Evolutionary conservation across 2,329 filamentous ascomycete genomes (phyloP), one percentile per base, ranked within the genome.

Genomic region (Colletotrichum brevisporum): DNA sequence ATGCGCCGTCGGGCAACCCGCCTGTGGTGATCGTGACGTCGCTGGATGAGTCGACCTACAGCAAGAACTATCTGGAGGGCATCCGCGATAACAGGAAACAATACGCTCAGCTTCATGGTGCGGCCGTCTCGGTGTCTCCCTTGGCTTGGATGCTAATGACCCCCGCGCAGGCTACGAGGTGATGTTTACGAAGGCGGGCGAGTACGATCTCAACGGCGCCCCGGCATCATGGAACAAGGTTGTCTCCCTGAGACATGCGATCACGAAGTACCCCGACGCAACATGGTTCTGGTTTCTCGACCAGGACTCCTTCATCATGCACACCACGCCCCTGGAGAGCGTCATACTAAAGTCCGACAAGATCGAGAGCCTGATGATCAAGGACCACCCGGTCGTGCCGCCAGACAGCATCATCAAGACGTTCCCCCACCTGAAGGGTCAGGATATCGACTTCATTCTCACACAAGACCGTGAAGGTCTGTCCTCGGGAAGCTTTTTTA

Each of bases 321-420:
- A 96, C 78, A 91, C 93, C 6, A 82, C 85, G 41, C 87, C 89
- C 15, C 82, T 98, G 41, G 90, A 94, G 72, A 85, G 89, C 2
- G 88, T 94, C 74, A 81, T 99, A 47, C 89, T 97, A 79, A 84
- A 89, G 12, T 82, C 90, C 12, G 83, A 84, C 60, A 88, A 85
- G 64, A 85, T 99, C 55, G 92, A 97, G 76, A 85, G 84, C 24
- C 79, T 93, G 65, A 98, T 98, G 94, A 89, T 96, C 74, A 92
- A 90, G 78, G 93, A 97, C 79, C 87, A 91, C 62, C 90, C 96
- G 6, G 90, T 99, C 58, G 95, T 98, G 9, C 96, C 95, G 2
- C 96, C 97, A 0, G 94, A 98, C 81, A 97, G 94, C 82, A 95
- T 99, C 75, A 98, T 99, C 83, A 95, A 93, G 84, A 98, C 97